Evolutionary conservation across 768 basidiomycete genomes (phyloP).

Genomic region (Sarcomyxa edulis): DNA sequence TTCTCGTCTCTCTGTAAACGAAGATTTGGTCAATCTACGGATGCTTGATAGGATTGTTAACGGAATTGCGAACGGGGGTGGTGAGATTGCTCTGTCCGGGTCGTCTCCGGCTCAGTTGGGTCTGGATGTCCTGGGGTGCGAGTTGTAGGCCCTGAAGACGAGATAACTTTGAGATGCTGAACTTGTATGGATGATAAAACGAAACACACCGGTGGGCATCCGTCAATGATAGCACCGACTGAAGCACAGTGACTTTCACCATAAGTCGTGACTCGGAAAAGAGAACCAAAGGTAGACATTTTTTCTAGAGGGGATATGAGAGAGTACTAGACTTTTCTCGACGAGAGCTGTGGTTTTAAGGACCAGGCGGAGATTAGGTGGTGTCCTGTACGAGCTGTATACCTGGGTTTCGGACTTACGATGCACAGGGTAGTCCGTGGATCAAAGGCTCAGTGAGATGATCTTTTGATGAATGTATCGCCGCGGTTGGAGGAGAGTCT

Average conservation of each 20-base stretch:
- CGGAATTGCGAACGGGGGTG: slow-evolving; percentile 67
- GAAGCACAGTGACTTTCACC: slow-evolving; percentile 97
- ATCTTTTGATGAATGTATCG: too few species aligned
- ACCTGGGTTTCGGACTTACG: too few species aligned
- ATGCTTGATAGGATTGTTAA: slow-evolving; percentile 1
- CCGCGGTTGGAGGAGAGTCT: too few species aligned
- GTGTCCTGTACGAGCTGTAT: too few species aligned
- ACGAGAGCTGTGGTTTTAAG: too few species aligned
- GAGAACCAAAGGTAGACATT: slow-evolving; percentile 92
- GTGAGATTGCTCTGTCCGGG: slow-evolving; percentile 97
- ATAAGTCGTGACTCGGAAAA: slow-evolving; percentile 94
- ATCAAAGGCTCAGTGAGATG: too few species aligned
- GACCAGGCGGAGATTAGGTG: too few species aligned
- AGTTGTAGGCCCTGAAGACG: slow-evolving; percentile 70
- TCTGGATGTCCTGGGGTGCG: slow-evolving; percentile 79
- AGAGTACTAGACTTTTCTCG: too few species aligned
- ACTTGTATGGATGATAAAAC: slow-evolving; percentile 5
- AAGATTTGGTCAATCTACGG: background rate
- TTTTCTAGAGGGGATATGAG: too few species aligned
- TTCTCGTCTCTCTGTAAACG: slow-evolving; percentile 81
- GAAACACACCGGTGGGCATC: slow-evolving; percentile 82
- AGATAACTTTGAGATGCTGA: slow-evolving; percentile 6
- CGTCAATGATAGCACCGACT: slow-evolving; percentile 96
- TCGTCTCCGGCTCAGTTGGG: slow-evolving; percentile 83
- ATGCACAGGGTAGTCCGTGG: too few species aligned